phyloP scores from a whole-genome alignment of 495 filamentous ascomycete genomes.

The Saxophila tyrrhenica region DNA sequence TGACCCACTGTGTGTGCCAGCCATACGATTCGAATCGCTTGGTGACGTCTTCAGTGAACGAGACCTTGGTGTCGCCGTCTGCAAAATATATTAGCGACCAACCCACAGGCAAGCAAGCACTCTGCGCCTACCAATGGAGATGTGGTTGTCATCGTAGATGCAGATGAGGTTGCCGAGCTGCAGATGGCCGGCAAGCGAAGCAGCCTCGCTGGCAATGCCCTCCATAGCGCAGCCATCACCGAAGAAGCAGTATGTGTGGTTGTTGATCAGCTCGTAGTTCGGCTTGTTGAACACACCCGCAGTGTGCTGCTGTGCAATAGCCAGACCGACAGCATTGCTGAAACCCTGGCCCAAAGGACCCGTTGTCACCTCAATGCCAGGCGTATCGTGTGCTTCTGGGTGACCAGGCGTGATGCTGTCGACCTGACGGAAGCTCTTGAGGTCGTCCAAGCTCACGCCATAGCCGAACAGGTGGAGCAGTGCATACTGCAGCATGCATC shows the following conservation, averaged over 20 bases:
- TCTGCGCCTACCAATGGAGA: slow-evolving; percentile 60
- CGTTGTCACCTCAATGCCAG: slow-evolving; percentile 95
- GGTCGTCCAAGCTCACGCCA: slow-evolving; percentile 68
- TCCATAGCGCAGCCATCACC: slow-evolving; percentile 99
- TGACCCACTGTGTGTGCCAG: slow-evolving; percentile 83
- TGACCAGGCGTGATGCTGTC: slow-evolving; percentile 95
- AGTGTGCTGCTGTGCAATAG: slow-evolving; percentile 85
- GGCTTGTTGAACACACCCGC: slow-evolving; percentile 94
- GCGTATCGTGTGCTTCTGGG: slow-evolving; percentile 92
- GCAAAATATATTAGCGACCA: background rate
- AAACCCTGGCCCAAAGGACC: slow-evolving; percentile 95
- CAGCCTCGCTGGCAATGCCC: slow-evolving; percentile 89
- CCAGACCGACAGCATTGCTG: slow-evolving; percentile 89
- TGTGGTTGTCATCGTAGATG: slow-evolving; percentile 98
- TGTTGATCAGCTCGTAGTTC: slow-evolving; percentile 80
- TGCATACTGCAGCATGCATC: slow-evolving; percentile 98
- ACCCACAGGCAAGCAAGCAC: background rate
- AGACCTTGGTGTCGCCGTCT: slow-evolving; percentile 89
- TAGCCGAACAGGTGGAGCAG: slow-evolving; percentile 96
- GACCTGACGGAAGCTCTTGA: slow-evolving; percentile 79
- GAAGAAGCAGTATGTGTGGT: slow-evolving; percentile 94
- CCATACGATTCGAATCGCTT: slow-evolving; percentile 96
- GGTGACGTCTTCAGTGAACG: slow-evolving; percentile 94
- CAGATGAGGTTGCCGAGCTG: slow-evolving; percentile 95
- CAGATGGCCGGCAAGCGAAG: slow-evolving; percentile 84